Percentiles rank a stretch among this genome's conserved stretches.
Conservation (phyloP, 306 rosid genomes). For the Alnus glutinosa region DNA sequence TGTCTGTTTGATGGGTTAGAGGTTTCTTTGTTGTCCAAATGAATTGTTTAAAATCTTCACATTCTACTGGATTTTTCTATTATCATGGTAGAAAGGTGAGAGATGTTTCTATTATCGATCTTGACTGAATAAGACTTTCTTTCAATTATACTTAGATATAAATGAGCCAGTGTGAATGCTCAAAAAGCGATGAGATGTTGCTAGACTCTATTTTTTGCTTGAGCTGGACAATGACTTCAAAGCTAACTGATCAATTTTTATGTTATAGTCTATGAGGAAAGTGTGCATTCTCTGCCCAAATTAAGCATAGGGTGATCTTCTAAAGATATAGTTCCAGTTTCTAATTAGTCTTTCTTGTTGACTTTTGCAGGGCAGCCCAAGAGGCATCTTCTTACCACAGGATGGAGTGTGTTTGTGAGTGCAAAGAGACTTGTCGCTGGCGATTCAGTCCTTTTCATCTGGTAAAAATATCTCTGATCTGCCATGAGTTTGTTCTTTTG, state of each 20-base stretch:
- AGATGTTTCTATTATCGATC: background rate
- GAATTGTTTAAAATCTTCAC: background rate
- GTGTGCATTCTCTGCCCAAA: background rate
- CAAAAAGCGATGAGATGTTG: background rate
- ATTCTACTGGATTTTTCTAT: too few species aligned
- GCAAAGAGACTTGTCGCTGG: conserved; percentile 97
- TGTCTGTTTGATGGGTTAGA: background rate
- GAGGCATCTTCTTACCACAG: conserved; percentile 97
- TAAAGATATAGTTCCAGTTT: conserved; percentile 1
- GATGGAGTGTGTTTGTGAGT: conserved; percentile 99
- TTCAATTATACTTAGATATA: too few species aligned
- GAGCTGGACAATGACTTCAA: background rate
- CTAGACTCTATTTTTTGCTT: background rate
- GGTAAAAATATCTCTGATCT: conserved; percentile 47
- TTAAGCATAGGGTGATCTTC: background rate
- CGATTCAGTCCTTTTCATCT: conserved; percentile 93
- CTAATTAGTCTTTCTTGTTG: conserved; percentile 13
- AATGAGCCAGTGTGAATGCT: background rate
- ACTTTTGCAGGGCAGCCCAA: conserved; percentile 87
- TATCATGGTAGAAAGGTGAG: background rate
- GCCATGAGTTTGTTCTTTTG: background rate
- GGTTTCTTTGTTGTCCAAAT: background rate
- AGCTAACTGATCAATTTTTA: background rate
- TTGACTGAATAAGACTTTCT: background rate
- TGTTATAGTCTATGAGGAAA: background rate